phyloP scores from a whole-genome alignment of 2,329 filamentous ascomycete genomes.

The Aureobasidium vineae region DNA sequence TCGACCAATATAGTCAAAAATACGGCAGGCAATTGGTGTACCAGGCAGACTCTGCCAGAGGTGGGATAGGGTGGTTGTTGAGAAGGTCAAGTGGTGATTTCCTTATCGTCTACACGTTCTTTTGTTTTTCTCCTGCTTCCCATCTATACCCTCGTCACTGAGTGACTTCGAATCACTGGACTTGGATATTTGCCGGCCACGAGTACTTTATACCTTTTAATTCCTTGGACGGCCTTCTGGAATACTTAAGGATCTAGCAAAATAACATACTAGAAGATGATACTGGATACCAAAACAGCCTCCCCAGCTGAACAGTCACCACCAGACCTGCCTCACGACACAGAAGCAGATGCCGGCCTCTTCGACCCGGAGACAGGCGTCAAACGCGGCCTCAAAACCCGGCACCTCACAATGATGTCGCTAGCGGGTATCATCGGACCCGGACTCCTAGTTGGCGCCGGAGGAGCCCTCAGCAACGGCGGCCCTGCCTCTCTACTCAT shows the following conservation, averaged over 20 bases:
- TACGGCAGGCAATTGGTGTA: neutral
- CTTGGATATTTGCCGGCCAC: neutral
- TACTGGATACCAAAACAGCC: neutral
- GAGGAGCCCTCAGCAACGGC: slow-evolving; percentile 65
- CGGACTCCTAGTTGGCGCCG: slow-evolving; percentile 69
- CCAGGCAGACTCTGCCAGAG: neutral
- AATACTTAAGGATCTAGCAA: neutral
- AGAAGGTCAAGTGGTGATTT: neutral
- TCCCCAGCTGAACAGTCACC: neutral
- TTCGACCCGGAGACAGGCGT: slow-evolving; percentile 63
- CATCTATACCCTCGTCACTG: too few species aligned
- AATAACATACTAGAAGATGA: neutral
- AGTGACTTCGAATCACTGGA: neutral
- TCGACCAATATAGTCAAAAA: neutral
- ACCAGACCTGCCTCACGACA: neutral
- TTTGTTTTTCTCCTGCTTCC: neutral
- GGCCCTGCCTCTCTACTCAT: slow-evolving; percentile 71
- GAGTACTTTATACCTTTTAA: neutral
- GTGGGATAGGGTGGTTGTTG: too few species aligned
- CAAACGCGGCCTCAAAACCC: slow-evolving; percentile 66
- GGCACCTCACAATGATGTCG: slow-evolving; percentile 61
- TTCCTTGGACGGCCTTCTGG: neutral
- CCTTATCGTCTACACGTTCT: neutral
- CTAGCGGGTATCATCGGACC: slow-evolving; percentile 61
- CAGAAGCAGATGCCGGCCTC: slow-evolving; percentile 25